Base-by-base conservation (phyloP, 2,329 filamentous ascomycete species). In the Fragosphaeria purpurea region DNA sequence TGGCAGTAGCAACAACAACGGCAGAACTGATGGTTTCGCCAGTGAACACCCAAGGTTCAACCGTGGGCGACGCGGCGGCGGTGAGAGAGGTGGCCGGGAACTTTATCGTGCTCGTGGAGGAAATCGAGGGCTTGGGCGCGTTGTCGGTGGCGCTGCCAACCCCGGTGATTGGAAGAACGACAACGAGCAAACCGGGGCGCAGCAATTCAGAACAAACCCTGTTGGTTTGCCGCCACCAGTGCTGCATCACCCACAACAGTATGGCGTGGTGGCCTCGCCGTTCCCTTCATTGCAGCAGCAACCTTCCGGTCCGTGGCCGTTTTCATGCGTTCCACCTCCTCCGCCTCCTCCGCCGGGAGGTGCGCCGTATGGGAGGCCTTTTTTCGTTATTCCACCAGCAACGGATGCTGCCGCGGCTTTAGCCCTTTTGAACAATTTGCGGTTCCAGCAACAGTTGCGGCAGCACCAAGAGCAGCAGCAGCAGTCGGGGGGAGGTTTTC, bases 81-180 rank as follows among this genome's bases (percentile, higher is more conserved):
- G 30, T 12, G 67, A 73, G 34, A 68, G 71, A n/a, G 69, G 72
- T 42, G 66, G 63, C 47, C 66, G 75, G 56, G 76, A 76, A 22
- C 22, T 22, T 41, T 67, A 72, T 52, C 71, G 71, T 11, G 63
- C 7, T 3, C 35, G 68, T 30, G 63, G 63, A 31, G 54, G 59
- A 9, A 51, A 57, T 8, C 60, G 68, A 30, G 69, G 68, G 1
- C 63, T 61, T 50, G 69, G 33, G 56, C 56, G 62, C 4, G 64
- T 66, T 4, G 57, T 65, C 7, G 62, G 64, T 4, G 63, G 68
- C 46, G 66, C 68, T 48, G 59, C 62, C 34, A 60, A 63, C 31
- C 59, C 62, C 8, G 57, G 59, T 33, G 39, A 46, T 35, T 37
- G 39, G 38, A 46, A 47, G 46, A 41, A 34, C 13, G 34, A 40